Evolutionary conservation across 1,284 basidiomycete genomes (phyloP), one percentile per base, ranked within the genome.

Genomic region (Coriolopsis trogii): DNA sequence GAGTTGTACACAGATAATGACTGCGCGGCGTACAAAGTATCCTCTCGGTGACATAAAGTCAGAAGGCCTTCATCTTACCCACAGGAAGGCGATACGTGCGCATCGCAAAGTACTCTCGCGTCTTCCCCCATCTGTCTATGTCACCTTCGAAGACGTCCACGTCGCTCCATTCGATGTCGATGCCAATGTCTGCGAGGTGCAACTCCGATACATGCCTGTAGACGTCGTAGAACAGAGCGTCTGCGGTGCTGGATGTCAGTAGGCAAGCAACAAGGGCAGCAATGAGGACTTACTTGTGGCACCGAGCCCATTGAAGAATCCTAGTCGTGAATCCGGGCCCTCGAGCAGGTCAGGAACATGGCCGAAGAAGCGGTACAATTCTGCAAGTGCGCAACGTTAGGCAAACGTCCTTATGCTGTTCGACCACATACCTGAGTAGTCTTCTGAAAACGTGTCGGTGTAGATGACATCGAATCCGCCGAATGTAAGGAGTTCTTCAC

Each of bases 221-320:
- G 4, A 98, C 91, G 62, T 97, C 93, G 70, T 98, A 97, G 65
- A 95, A 93, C 6, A 89, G 75, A 0, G 86, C 76, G 70, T 94
- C 92, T 95, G 65, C 16, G 24, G n/a, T 49, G 46, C 20, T 33
- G 30, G 28, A 7, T 46, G 34, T 51, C 46, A 40, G 20, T 28
- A 58, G 23, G 33, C 30, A 24, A 29, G 41, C 28, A 21, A 16
- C 10, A 6, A 18, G 29, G 15, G 29, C 29, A 45, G 47, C 43
- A 38, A 13, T 25, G 25, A 25, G 34, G 21, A 74, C 74, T 56
- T 66, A 93, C 95, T 95, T 8, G 95, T 98, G 20, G 94, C 96
- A 15, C 93, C 97, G 1, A 99, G 79, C 4, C 96, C 96, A 67
- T 99, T 94, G 81, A 98, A 99, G 74, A 98, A 99, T 51, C 93